Conservation (phyloP, 129 eudicot species). For the Silybum marianum region DNA sequence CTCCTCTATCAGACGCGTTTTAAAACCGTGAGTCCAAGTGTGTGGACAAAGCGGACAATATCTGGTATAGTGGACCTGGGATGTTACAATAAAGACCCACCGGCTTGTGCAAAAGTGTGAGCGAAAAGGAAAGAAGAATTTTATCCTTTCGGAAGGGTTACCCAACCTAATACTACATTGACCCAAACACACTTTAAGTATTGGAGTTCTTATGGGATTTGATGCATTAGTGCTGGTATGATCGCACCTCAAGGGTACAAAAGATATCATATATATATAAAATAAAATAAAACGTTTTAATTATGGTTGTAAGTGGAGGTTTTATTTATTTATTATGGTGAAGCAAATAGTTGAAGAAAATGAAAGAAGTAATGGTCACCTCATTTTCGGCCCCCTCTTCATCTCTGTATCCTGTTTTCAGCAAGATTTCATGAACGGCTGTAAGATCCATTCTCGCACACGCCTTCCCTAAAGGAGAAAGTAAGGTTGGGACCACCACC, state of each 20-base stretch:
- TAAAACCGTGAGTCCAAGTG: too few species aligned
- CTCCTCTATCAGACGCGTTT: too few species aligned
- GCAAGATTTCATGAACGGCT: slow-evolving; percentile 87
- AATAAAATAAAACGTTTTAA: too few species aligned
- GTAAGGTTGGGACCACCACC: slow-evolving; percentile 58
- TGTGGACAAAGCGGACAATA: too few species aligned
- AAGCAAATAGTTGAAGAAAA: background rate
- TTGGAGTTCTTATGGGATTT: background rate
- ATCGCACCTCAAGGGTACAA: background rate
- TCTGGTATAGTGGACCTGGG: too few species aligned
- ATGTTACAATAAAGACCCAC: too few species aligned
- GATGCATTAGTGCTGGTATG: background rate
- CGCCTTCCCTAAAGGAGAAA: slow-evolving; percentile 97
- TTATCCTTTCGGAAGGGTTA: background rate
- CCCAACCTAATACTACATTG: background rate
- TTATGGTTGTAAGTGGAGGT: background rate
- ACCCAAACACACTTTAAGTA: background rate
- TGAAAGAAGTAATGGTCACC: slow-evolving; percentile 44
- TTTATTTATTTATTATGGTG: background rate
- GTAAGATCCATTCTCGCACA: slow-evolving; percentile 96
- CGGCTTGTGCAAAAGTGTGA: background rate
- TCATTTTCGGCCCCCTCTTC: slow-evolving; percentile 99
- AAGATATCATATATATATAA: too few species aligned
- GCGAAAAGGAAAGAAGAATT: background rate
- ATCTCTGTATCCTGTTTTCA: slow-evolving; percentile 90